Percentiles rank a stretch among this genome's conserved stretches.
These are phyloP conservation scores for Citrus glauca DNA, from an alignment of 345 rosid species.

Conservation along the genomic window DNA sequence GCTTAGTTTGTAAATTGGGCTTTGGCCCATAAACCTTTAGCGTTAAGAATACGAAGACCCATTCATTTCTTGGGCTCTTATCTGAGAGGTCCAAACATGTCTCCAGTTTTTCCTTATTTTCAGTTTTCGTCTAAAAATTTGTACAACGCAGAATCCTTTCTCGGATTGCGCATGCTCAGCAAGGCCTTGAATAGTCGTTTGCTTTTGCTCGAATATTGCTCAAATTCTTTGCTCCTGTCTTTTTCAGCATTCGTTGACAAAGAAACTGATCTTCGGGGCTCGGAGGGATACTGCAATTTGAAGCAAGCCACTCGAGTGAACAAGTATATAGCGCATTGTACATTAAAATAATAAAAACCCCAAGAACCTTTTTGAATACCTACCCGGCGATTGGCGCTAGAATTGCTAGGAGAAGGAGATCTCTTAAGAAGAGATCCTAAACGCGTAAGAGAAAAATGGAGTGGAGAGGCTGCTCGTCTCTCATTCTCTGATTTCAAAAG, in stretches of 20 bases:
- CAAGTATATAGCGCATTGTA: neutral
- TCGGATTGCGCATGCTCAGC: slow-evolving; percentile 61
- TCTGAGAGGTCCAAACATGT: neutral
- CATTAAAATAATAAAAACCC: no score
- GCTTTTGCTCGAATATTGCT: slow-evolving; percentile 43
- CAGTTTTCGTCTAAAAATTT: slow-evolving; percentile 34
- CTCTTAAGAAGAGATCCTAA: slow-evolving; percentile 48
- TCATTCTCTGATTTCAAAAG: slow-evolving; percentile 25
- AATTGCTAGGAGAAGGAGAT: slow-evolving; percentile 44
- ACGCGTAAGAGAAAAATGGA: slow-evolving; percentile 37
- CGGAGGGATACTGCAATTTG: slow-evolving; percentile 35
- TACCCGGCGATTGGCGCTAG: slow-evolving; percentile 34
- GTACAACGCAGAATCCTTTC: slow-evolving; percentile 27
- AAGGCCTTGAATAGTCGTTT: slow-evolving; percentile 60
- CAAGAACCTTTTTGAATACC: neutral
- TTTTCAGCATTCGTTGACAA: slow-evolving; percentile 29
- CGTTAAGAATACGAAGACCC: no score
- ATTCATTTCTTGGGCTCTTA: no score
- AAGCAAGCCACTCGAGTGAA: neutral
- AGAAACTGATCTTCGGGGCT: slow-evolving; percentile 48
- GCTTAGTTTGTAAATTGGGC: no score
- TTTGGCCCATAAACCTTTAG: no score
- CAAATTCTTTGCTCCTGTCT: slow-evolving; percentile 30
- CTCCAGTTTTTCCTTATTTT: slow-evolving; percentile 14
- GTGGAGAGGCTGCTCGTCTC: slow-evolving; percentile 50